These are phyloP conservation scores for Clarireedia homoeocarpa DNA, from an alignment of 2,329 filamentous ascomycete species.

Conservation along the genomic window DNA sequence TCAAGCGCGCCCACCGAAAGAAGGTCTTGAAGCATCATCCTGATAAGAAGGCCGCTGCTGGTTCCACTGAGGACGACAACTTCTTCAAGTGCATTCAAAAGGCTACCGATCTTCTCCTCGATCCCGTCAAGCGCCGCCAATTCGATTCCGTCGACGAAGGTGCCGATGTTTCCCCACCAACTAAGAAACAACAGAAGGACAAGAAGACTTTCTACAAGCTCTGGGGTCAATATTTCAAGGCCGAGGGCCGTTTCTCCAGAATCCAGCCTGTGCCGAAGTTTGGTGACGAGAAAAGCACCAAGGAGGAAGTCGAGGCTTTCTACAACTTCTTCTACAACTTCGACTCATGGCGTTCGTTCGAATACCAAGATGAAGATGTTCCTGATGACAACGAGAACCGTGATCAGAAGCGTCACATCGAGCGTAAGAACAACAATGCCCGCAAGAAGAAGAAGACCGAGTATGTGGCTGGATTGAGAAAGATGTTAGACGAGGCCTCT, in stretches of 20 bases:
- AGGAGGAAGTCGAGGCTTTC: constrained; percentile 87
- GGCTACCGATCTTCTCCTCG: constrained; percentile 85
- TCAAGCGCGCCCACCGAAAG: constrained; percentile 98
- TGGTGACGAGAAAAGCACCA: constrained; percentile 73
- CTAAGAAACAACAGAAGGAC: constrained; percentile 82
- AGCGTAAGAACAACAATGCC: constrained; percentile 96
- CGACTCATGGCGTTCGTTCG: constrained; percentile 94
- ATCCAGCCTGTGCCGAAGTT: constrained; percentile 79
- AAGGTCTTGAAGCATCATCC: constrained; percentile 99
- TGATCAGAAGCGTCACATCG: constrained; percentile 96
- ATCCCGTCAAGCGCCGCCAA: constrained; percentile 87
- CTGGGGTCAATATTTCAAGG: constrained; percentile 83
- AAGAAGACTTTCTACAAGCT: constrained; percentile 85
- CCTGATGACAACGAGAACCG: constrained; percentile 98
- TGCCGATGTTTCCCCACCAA: constrained; percentile 84
- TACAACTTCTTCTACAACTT: constrained; percentile 99
- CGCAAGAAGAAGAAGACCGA: constrained; percentile 99
- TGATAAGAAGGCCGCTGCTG: constrained; percentile 94
- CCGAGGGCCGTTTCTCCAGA: constrained; percentile 90
- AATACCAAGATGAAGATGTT: constrained; percentile 98
- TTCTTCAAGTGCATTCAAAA: constrained; percentile 99
- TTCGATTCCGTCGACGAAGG: constrained; percentile 95
- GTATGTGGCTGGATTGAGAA: constrained; percentile 84
- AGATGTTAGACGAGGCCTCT: constrained; percentile 80
- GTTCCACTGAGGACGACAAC: constrained; percentile 82